Conservation (phyloP, 768 basidiomycete species). For the Pisolithus microcarpus region DNA sequence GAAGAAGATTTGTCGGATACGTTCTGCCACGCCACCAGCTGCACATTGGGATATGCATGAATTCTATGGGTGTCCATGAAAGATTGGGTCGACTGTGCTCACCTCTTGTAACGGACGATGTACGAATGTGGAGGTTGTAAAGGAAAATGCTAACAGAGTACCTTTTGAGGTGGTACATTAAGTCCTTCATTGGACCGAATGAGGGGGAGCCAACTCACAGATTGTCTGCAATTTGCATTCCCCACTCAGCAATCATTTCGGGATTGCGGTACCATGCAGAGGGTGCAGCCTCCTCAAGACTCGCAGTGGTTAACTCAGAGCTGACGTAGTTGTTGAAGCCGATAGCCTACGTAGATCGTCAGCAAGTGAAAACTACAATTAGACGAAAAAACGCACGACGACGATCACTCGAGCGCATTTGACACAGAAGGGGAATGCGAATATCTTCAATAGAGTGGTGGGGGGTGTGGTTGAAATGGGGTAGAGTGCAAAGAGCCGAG, state of each 20-base stretch:
- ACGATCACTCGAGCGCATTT: slow-evolving; percentile 25
- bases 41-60: too few relatives aligned
- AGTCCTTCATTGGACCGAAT: too few relatives aligned
- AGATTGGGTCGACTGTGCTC: neutral
- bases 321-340: neutral
- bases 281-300: neutral
- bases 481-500: slow-evolving; percentile 31
- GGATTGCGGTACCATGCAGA: slow-evolving; percentile 1
- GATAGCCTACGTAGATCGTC: neutral
- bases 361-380: neutral
- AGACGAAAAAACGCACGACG: slow-evolving; percentile 1
- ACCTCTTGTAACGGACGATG: slow-evolving; percentile 1
- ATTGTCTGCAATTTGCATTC: slow-evolving; percentile 30
- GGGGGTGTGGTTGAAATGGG: slow-evolving; percentile 17
- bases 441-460: slow-evolving; percentile 14
- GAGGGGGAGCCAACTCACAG: slow-evolving; percentile 16
- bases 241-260: slow-evolving; percentile 25
- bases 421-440: slow-evolving; percentile 24
- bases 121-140: slow-evolving; percentile 14
- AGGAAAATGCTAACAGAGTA: slow-evolving; percentile 25
- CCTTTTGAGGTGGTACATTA: slow-evolving; percentile 3
- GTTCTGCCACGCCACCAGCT: too few relatives aligned
- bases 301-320: neutral
- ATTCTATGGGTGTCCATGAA: neutral
- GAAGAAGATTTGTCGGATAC: too few relatives aligned